Percentiles rank a stretch among this genome's conserved stretches.
phyloP scores from a whole-genome alignment of 306 rosid species.

The Canavalia gladiata region DNA sequence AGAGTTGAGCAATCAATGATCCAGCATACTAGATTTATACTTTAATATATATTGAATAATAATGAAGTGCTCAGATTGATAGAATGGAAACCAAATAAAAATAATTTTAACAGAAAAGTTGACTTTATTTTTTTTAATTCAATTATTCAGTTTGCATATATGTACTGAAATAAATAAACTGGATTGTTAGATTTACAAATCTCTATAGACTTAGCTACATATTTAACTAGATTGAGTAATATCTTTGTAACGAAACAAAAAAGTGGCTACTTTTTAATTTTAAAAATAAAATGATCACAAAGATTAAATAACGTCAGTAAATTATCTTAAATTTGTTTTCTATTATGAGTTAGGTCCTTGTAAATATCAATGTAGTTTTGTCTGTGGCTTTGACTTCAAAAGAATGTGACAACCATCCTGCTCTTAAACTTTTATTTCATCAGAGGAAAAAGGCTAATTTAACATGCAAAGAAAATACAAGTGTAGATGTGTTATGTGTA shows the following conservation, averaged over 20 bases:
- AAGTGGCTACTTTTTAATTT: neutral
- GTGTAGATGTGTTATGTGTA: neutral
- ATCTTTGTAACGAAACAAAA: neutral
- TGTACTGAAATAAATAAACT: neutral
- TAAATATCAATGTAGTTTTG: neutral
- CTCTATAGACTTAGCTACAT: neutral
- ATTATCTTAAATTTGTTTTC: neutral
- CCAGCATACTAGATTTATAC: neutral
- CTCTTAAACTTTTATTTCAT: neutral
- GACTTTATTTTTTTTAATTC: neutral
- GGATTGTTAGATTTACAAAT: neutral
- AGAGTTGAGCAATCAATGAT: conserved; percentile 3
- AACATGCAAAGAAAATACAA: no score
- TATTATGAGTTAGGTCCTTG: neutral
- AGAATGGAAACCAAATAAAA: neutral
- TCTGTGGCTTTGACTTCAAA: neutral
- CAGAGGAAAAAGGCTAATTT: no score
- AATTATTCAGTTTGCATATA: neutral
- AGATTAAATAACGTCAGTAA: neutral
- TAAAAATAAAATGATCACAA: no score
- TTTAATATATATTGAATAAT: conserved; percentile 5
- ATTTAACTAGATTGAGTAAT: neutral
- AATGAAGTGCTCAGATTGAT: neutral
- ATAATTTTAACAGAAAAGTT: neutral
- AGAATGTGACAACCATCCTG: neutral